phyloP scores from a whole-genome alignment of 768 basidiomycete species.

The Dacryopinax primogenitus region DNA sequence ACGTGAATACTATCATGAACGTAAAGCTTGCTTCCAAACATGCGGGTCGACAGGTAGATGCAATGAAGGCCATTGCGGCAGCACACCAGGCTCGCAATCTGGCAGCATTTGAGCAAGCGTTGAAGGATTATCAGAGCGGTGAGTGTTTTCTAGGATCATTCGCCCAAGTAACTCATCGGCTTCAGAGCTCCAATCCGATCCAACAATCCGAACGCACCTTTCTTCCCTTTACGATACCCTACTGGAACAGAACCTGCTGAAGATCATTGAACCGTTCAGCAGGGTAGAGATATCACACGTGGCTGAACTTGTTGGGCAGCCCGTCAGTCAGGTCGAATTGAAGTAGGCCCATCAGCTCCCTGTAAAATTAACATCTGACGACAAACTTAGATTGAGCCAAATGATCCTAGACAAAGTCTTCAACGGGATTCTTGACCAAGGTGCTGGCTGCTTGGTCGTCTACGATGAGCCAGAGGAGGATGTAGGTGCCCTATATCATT shows the following conservation, averaged over 20 bases:
- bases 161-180: neutral
- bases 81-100: constrained; percentile 89
- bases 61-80: constrained; percentile 86
- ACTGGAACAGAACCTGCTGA: constrained; percentile 84
- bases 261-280: constrained; percentile 93
- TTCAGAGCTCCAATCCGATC: constrained; percentile 85
- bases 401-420: constrained; percentile 97
- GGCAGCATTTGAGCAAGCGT: constrained; percentile 73
- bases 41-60: constrained; percentile 81
- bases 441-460: constrained; percentile 79
- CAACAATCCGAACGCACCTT: constrained; percentile 89
- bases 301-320: constrained; percentile 74
- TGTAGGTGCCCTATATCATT: constrained; percentile 36
- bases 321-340: constrained; percentile 73
- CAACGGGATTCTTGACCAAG: constrained; percentile 93
- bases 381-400: constrained; percentile 62
- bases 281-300: constrained; percentile 84
- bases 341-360: constrained; percentile 62
- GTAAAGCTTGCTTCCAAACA: constrained; percentile 84
- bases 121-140: constrained; percentile 79
- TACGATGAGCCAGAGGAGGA: constrained; percentile 78
- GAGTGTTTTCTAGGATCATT: constrained; percentile 16
- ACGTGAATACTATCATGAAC: constrained; percentile 72
- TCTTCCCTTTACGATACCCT: constrained; percentile 90
- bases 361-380: no score